phyloP scores from a whole-genome alignment of 2,329 filamentous ascomycete genomes.

The Pseudogymnoascus sp. region DNA sequence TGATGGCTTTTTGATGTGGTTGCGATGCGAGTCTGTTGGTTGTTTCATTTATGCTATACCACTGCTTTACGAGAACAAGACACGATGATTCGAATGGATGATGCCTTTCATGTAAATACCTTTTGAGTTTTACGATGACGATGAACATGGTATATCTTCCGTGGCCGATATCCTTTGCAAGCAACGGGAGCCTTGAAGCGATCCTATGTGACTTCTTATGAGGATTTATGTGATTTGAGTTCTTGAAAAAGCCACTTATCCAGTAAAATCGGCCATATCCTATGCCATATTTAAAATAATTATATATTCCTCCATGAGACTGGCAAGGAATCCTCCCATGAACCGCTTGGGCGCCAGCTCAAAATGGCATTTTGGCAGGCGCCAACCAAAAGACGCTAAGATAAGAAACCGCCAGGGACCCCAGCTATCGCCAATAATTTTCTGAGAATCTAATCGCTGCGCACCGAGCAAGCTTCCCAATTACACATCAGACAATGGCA shows the following conservation, averaged over 20 bases:
- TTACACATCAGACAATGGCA: slow-evolving; percentile 9
- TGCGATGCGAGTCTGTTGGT: background rate
- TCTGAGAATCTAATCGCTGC: slow-evolving; percentile 5
- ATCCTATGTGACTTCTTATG: background rate
- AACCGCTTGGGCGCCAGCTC: background rate
- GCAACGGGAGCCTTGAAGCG: background rate
- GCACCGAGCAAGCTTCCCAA: slow-evolving; percentile 2
- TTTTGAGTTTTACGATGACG: background rate
- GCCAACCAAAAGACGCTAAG: background rate
- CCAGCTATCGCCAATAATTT: slow-evolving; percentile 11
- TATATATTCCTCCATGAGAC: background rate
- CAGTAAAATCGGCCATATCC: background rate
- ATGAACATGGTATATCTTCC: background rate
- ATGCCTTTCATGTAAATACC: background rate
- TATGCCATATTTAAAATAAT: background rate
- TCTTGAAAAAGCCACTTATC: background rate
- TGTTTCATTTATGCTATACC: background rate
- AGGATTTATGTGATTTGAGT: background rate
- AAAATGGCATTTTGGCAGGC: background rate
- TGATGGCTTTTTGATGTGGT: slow-evolving; percentile 10
- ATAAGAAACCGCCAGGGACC: slow-evolving; percentile 4
- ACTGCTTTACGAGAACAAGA: background rate
- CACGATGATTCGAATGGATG: slow-evolving; percentile 5
- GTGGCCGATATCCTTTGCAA: background rate
- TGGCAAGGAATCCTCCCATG: background rate